A percentile compares a stretch with the other conserved stretches of the same genome.
Evolutionary conservation across 345 rosid species (phyloP).

Genomic region (Gossypioides kirkii): DNA sequence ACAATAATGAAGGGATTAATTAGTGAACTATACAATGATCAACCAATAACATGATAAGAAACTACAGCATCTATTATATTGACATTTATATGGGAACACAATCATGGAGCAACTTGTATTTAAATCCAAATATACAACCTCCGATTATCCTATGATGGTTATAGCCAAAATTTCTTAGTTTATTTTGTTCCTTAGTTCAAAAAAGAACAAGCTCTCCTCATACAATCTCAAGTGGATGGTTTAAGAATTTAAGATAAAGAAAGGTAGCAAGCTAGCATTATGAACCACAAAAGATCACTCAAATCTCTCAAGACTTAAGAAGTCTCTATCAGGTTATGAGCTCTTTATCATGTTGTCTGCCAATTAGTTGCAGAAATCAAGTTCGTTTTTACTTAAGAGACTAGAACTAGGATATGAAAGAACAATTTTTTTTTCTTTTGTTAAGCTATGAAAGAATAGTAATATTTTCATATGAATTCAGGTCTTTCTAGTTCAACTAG

Average conservation of each 20-base stretch:
- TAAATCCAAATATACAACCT: background rate
- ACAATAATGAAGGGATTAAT: background rate
- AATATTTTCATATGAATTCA: background rate
- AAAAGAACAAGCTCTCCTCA: background rate
- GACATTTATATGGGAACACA: background rate
- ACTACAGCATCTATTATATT: background rate
- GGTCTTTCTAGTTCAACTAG: background rate
- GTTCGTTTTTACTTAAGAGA: background rate
- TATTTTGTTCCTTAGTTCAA: background rate
- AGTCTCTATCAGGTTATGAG: background rate
- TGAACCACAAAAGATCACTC: background rate
- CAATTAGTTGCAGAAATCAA: background rate
- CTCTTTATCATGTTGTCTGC: background rate
- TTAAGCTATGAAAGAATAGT: background rate
- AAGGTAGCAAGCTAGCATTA: background rate
- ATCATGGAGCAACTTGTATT: background rate
- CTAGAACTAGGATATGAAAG: background rate
- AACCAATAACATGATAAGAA: background rate
- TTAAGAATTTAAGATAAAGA: background rate
- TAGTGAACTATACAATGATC: background rate
- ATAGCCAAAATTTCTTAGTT: background rate
- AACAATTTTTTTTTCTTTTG: background rate
- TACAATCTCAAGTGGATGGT: background rate
- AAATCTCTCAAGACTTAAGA: background rate
- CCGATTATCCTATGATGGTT: background rate